Evolutionary conservation across 1,139 yeast species (phyloP), one percentile per base, ranked within the genome.

Genomic region (Hanseniaspora uvarum): DNA sequence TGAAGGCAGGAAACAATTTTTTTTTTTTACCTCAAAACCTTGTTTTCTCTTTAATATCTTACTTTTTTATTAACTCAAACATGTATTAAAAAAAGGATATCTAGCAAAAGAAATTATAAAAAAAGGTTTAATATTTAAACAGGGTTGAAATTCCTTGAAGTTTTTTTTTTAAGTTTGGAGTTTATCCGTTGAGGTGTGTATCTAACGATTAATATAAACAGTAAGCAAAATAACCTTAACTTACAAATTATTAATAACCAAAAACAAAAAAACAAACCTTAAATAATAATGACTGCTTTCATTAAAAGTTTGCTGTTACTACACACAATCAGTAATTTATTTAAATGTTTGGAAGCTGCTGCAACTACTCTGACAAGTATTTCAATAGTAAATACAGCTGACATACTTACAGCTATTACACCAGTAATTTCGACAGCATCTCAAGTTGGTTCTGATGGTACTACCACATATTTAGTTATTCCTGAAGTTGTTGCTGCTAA

Each of bases 371-470:
- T 18, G 7, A 41, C 53, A 16, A 34, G 41, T n/a, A n/a, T 36
- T 10, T 49, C 53, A 18, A 41, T 49, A 30, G 46, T 41, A 1
- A 49, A 44, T 19, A 41, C 53, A 24, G 41, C 28, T 19, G 28
- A 41, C 5, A 33, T 18, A 4, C 14, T 6, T 7, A 34, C 26
- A n/a, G 40, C 46, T 10, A 33, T 40, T 8, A 47, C 53, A 12
- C 39, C 52, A 19, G 46, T 52, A 2, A 45, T 56, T 11, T 47
- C 31, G 7, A 47, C 52, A 2, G 46, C 52, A 10, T 31, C 48
- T 10, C n/a, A 14, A 16, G 36, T 51, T 23, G 43, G 43, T 23
- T 24, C 44, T 12, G 49, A 41, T 37, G 43, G 39, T n/a, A 50
- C 38, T 3, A 31, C 46, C 21, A 39, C 44, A 8, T 21, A 30